A percentile compares a stretch with the other conserved stretches of the same genome.
phyloP scores from a whole-genome alignment of 352 stramenopile genomes.

The Pseudoperonospora humuli region DNA sequence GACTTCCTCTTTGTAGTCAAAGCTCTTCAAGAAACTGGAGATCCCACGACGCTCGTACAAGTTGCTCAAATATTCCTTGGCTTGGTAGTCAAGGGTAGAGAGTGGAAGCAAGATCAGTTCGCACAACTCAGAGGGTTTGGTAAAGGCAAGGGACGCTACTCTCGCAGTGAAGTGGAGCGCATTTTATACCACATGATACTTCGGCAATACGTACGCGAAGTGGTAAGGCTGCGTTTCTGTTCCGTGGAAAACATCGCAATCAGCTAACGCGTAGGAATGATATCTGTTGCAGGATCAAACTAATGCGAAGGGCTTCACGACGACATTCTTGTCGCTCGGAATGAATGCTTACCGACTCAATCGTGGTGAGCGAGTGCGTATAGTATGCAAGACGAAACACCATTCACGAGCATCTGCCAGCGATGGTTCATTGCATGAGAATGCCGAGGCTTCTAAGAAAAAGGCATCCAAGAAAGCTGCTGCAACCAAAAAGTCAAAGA shows the following conservation, averaged over 20 bases:
- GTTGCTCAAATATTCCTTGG: conserved; percentile 69
- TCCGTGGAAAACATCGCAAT: not conserved
- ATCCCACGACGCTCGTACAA: conserved; percentile 65
- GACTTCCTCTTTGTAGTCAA: conserved; percentile 31
- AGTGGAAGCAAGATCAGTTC: conserved; percentile 63
- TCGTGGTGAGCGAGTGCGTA: conserved; percentile 59
- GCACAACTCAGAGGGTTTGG: conserved; percentile 52
- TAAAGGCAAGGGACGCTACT: conserved; percentile 62
- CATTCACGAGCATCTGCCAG: conserved; percentile 21
- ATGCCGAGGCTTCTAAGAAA: conserved; percentile 22
- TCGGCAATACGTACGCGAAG: conserved; percentile 70
- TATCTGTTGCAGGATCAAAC: conserved; percentile 48
- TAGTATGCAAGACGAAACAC: conserved; percentile 76
- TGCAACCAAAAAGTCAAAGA: conserved; percentile 27
- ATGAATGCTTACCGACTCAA: conserved; percentile 42
- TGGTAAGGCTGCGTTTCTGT: conserved; percentile 22
- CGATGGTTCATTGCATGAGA: conserved; percentile 10
- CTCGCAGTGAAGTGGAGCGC: conserved; percentile 70
- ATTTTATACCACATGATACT: conserved; percentile 87
- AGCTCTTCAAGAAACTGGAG: conserved; percentile 48
- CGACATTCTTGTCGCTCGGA: conserved; percentile 66
- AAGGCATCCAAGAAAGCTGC: conserved; percentile 28
- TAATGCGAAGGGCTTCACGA: conserved; percentile 78
- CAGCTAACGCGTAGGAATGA: not conserved
- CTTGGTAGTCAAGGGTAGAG: conserved; percentile 51